Base-by-base conservation (phyloP, 2,329 filamentous ascomycete genomes). In the Sporothrix schenckii region DNA sequence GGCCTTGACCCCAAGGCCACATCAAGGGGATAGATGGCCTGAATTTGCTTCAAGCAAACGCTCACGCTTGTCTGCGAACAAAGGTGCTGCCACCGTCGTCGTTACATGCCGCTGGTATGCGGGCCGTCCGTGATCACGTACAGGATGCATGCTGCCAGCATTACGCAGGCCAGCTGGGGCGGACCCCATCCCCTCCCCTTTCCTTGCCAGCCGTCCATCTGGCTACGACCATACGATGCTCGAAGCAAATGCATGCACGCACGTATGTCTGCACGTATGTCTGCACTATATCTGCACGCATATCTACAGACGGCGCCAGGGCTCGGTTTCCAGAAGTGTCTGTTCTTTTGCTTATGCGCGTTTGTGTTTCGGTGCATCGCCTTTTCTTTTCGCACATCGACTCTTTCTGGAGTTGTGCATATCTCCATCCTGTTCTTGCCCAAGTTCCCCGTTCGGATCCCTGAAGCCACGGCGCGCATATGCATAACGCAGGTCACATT, bases 151-250 rank as follows among this genome's bases (percentile, higher is more conserved):
- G 39, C 47, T 4, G 58, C 41, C 39, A 63, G 58, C 30, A 39
- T 16, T 30, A 39, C 14, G n/a, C n/a, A 10, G 13, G 39, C 39
- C 58, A 24, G 11, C 58, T n/a, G 6, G 49, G 49, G 16, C 16
- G 49, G 7, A 6, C 39, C 39, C 39, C 39, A 24, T 41, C 27
- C 24, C 50, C 21, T 10, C 30, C 53, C 4, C 16, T 5, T 39
- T 47, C n/a, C 21, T 10, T 24, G 6, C 41, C 39, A 11, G 14
- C 47, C 24, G 24, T 65, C 47, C 44, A 50, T 16, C 44, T 34
- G 44, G 14, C 16, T 65, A 65, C 61, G 27, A 50, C 61, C 61
- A 65, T 65, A 34, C 44, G 44, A 50, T 27, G 61, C 61, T 39
- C 24, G 61, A 65, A 24, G 50, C 61, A 50, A 7, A 49, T 65